Percentiles rank a stretch among this genome's conserved stretches.
Conservation (phyloP, 768 basidiomycete species). For the Kwoniella botswanensis region DNA sequence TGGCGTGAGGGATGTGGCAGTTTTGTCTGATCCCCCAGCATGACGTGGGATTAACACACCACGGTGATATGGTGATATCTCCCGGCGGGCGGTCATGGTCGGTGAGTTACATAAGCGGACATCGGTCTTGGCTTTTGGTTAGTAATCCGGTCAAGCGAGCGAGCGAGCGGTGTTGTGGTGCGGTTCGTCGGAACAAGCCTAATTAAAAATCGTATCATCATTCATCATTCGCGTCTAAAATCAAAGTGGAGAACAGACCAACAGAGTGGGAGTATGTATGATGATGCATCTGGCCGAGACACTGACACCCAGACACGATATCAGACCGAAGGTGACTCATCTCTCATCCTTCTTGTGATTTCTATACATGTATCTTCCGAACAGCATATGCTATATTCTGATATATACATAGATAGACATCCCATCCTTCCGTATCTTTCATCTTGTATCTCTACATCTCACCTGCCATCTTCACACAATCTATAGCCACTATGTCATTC, state of each 20-base stretch:
- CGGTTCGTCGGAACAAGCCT: background rate
- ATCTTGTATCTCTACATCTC: background rate
- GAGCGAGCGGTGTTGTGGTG: background rate
- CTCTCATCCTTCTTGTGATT: too few relatives aligned
- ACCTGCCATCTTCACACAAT: too few relatives aligned
- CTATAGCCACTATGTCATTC: slow-evolving; percentile 43
- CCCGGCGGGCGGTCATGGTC: background rate
- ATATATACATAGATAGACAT: background rate
- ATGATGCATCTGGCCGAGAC: background rate
- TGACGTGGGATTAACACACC: slow-evolving; percentile 6
- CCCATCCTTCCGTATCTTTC: background rate
- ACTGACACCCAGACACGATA: background rate
- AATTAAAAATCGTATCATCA: too few relatives aligned
- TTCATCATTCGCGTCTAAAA: too few relatives aligned
- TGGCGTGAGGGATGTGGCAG: slow-evolving; percentile 22
- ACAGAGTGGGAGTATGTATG: too few relatives aligned
- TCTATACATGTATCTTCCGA: too few relatives aligned
- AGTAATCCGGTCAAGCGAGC: background rate
- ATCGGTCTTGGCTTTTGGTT: background rate
- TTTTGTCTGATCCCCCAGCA: background rate
- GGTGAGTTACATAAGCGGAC: background rate
- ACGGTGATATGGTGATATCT: background rate
- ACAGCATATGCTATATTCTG: too few relatives aligned
- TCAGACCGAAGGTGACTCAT: background rate
- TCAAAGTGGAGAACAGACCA: too few relatives aligned